phyloP scores from a whole-genome alignment of 495 filamentous ascomycete genomes.

The Aspergillus heteromorphus region DNA sequence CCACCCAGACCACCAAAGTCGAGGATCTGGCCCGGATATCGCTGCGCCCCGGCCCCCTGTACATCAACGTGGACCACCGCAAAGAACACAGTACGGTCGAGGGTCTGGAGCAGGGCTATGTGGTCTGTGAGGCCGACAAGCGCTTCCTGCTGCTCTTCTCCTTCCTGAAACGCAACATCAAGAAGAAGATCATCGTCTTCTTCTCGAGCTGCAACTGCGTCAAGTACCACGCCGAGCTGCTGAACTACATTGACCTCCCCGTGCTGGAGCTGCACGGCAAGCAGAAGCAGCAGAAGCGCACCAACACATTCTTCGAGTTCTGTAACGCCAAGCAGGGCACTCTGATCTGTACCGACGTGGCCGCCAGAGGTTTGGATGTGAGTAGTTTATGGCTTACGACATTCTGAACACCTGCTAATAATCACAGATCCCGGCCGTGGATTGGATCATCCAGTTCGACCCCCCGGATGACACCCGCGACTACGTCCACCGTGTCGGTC shows the following conservation, averaged over 20 bases:
- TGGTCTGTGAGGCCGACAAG: conserved; percentile 87
- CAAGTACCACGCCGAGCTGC: conserved; percentile 87
- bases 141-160: conserved; percentile 93
- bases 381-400: conserved; percentile 16
- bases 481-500: conserved; percentile 96
- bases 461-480: conserved; percentile 86
- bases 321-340: conserved; percentile 88
- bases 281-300: conserved; percentile 95
- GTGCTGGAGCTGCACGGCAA: conserved; percentile 77
- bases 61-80: conserved; percentile 84
- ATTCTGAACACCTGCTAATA: conserved; percentile 4
- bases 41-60: conserved; percentile 82
- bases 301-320: conserved; percentile 98
- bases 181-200: conserved; percentile 98
- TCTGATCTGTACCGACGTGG: conserved; percentile 93
- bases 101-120: conserved; percentile 91
- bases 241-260: conserved; percentile 94
- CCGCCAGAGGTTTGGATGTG: conserved; percentile 85
- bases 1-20: conserved; percentile 97
- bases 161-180: conserved; percentile 83
- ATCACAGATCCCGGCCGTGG: conserved; percentile 73
- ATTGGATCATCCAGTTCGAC: conserved; percentile 96
- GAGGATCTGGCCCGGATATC: conserved; percentile 95
- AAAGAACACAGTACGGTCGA: conserved; percentile 84
- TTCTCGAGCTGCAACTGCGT: conserved; percentile 91